phyloP scores from a whole-genome alignment of 495 filamentous ascomycete genomes.

The Aspergillus carlsbadensis region DNA sequence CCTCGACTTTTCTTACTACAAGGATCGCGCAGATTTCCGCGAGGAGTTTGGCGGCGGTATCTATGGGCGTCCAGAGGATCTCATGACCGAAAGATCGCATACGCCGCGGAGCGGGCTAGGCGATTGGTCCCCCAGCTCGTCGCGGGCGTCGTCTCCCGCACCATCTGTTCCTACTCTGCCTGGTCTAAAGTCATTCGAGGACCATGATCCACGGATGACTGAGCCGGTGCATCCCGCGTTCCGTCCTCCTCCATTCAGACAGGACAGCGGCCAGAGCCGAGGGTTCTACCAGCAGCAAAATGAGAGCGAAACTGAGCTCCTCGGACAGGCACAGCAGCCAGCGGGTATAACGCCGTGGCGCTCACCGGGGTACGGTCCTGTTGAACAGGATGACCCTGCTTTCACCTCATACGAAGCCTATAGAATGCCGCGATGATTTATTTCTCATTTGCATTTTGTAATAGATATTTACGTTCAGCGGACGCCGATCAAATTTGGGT shows the following conservation, averaged over 20 bases:
- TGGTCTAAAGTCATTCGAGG: constrained; percentile 27
- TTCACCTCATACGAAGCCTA: constrained; percentile 45
- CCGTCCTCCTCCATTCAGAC: constrained; percentile 33
- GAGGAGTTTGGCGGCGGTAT: constrained; percentile 82
- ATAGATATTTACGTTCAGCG: constrained; percentile 1
- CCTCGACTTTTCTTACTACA: constrained; percentile 93
- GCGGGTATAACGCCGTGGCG: constrained; percentile 40
- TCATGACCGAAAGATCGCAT: constrained; percentile 61
- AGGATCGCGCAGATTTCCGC: constrained; percentile 82
- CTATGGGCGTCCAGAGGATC: constrained; percentile 66
- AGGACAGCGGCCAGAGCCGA: constrained; percentile 21
- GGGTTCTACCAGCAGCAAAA: constrained; percentile 38
- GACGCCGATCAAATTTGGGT: not conserved
- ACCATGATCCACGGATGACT: constrained; percentile 24
- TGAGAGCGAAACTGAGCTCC: constrained; percentile 45
- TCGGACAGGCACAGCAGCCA: constrained; percentile 42
- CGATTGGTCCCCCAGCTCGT: constrained; percentile 43
- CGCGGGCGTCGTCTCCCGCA: constrained; percentile 48
- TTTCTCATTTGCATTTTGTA: constrained; percentile 1
- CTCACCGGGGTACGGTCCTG: constrained; percentile 47
- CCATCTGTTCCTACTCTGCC: constrained; percentile 36
- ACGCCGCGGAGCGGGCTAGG: constrained; percentile 59
- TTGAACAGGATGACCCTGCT: constrained; percentile 37
- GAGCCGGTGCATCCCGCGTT: constrained; percentile 39
- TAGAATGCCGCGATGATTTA: constrained; percentile 21